phyloP scores from a whole-genome alignment of 2,329 filamentous ascomycete species.

The Sodiomyces alkalinus region DNA sequence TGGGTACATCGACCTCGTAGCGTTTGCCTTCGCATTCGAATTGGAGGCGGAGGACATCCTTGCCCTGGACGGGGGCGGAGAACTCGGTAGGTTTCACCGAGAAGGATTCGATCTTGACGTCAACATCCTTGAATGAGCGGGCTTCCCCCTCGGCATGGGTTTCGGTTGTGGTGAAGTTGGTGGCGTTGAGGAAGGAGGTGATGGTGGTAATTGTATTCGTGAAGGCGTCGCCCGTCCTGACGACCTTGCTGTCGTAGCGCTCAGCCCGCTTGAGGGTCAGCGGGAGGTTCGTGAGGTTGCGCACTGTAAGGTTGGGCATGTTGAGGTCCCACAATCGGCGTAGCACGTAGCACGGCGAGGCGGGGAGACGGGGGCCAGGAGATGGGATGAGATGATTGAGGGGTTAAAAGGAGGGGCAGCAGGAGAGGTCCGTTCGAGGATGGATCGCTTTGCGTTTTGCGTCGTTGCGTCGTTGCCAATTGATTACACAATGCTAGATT shows the following conservation, averaged over 20 bases:
- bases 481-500: too few relatives aligned
- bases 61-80: slow-evolving; percentile 36
- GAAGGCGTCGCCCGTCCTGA: slow-evolving; percentile 26
- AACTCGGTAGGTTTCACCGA: slow-evolving; percentile 48
- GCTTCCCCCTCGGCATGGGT: slow-evolving; percentile 36
- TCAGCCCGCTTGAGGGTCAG: slow-evolving; percentile 60
- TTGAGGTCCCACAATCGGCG: slow-evolving; percentile 2
- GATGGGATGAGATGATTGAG: not conserved
- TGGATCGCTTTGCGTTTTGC: too few relatives aligned
- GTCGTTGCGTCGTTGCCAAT: too few relatives aligned
- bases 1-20: slow-evolving; percentile 62
- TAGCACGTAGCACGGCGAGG: slow-evolving; percentile 3
- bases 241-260: slow-evolving; percentile 44
- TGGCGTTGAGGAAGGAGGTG: slow-evolving; percentile 27
- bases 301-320: slow-evolving; percentile 51
- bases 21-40: slow-evolving; percentile 48
- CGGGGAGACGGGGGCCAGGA: slow-evolving; percentile 3
- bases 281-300: slow-evolving; percentile 65
- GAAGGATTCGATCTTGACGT: slow-evolving; percentile 54
- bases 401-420: not conserved
- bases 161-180: slow-evolving; percentile 16
- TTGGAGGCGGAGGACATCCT: slow-evolving; percentile 57
- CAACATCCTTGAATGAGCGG: slow-evolving; percentile 46
- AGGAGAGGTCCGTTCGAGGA: too few relatives aligned
- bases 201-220: slow-evolving; percentile 28